Evolutionary conservation across 73 alveolate species (phyloP), one percentile per base, ranked within the genome.

Genomic region (Tetrahymena elliotti): DNA sequence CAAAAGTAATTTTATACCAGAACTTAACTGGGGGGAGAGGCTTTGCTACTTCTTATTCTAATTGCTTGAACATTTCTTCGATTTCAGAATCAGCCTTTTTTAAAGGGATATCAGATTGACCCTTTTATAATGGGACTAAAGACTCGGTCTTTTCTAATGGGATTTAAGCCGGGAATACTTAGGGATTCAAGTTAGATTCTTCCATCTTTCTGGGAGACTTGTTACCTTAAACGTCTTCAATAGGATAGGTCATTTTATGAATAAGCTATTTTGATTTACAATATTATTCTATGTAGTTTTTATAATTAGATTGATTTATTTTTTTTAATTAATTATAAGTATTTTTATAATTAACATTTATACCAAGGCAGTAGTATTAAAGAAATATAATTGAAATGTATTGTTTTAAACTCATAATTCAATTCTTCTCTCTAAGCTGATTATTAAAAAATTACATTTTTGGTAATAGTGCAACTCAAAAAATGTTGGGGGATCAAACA

Each of bases 1-100:
- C 93, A 35, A 94, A 94, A 93, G 93, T 84, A 33, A 83, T 84
- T 92, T 84, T 94, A 36, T 84, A 52, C 84, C 84, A 54, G 7
- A 54, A 54, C 13, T n/a, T n/a, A n/a, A 54, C 37, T n/a, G 84
- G 84, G 36, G 84, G 84, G 6, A 54, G 36, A 54, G 84, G 84
- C 84, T 54, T 54, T 13, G 84, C 84, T 13, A 31, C 20, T 54
- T 54, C 84, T n/a, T 3, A 22, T 54, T 54, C 84, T n/a, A 54
- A n/a, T 54, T 54, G 84, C 84, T 54, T 54, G 84, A 54, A 54
- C 84, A 54, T 54, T 54, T 54, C 84, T 13, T 54, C 84, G 7
- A 54, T 54, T 54, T 54, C 84, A 54, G 84, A 54, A 54, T 54
- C 84, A 13, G 7, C 36, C 84, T 54, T 54, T 31, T 54, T 54